These are phyloP conservation scores for Tuber brumale DNA, from an alignment of 495 filamentous ascomycete genomes.

Conservation along the genomic window DNA sequence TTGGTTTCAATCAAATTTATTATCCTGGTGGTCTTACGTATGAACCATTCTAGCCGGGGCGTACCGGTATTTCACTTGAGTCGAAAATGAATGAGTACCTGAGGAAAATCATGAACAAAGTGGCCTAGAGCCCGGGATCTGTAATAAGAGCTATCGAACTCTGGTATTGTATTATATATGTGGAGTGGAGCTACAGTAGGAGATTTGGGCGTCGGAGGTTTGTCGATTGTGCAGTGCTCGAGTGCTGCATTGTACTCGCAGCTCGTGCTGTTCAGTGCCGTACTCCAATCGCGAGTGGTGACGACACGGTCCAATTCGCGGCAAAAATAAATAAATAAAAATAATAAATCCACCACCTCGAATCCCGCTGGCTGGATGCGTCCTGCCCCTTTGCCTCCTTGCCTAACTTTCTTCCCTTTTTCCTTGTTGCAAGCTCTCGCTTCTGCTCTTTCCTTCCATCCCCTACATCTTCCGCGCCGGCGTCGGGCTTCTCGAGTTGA, in stretches of 20 bases:
- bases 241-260: neutral
- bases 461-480: neutral
- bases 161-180: neutral
- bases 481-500: neutral
- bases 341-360: neutral
- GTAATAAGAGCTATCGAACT: neutral
- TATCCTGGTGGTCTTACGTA: neutral
- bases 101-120: neutral
- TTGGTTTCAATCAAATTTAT: too few relatives aligned
- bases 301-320: neutral
- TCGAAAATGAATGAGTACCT: neutral
- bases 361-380: neutral
- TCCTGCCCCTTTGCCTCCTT: slow-evolving; percentile 1
- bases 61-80: neutral
- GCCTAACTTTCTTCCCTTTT: neutral
- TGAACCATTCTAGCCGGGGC: neutral
- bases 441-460: neutral
- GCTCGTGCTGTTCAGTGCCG: neutral
- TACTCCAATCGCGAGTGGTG: neutral
- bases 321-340: neutral
- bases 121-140: neutral
- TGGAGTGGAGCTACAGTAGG: neutral
- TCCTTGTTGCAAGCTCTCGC: neutral
- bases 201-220: neutral
- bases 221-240: neutral